Percentiles rank a stretch among this genome's conserved stretches.
Conservation (phyloP, 495 filamentous ascomycete genomes). For the Aspergillus baeticus region DNA sequence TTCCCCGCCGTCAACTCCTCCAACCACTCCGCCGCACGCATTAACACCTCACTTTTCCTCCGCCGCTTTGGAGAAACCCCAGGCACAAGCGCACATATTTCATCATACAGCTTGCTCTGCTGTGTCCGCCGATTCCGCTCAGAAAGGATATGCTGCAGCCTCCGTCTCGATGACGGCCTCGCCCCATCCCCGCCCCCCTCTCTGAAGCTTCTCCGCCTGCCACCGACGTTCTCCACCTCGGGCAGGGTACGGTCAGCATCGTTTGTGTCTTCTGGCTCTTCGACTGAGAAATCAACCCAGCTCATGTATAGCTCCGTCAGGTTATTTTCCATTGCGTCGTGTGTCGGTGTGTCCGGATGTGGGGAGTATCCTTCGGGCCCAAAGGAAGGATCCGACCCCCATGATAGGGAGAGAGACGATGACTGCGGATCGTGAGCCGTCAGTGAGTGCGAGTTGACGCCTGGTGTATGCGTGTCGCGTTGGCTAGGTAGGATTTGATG, state of each 20-base stretch:
- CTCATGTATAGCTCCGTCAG: not conserved
- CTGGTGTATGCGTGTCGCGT: too few relatives aligned
- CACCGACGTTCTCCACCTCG: too few relatives aligned
- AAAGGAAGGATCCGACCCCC: not conserved
- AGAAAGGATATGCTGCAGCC: not conserved
- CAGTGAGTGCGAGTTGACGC: too few relatives aligned
- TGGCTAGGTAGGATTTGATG: too few relatives aligned
- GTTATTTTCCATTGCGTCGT: not conserved
- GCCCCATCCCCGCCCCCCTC: not conserved
- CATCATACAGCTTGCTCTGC: slow-evolving; percentile 1
- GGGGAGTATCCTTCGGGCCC: not conserved
- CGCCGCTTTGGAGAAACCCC: not conserved
- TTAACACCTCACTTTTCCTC: not conserved
- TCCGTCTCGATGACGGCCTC: not conserved
- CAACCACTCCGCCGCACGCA: not conserved
- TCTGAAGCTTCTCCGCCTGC: too few relatives aligned
- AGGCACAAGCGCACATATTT: not conserved
- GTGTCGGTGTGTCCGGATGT: not conserved
- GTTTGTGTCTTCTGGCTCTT: too few relatives aligned
- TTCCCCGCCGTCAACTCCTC: not conserved
- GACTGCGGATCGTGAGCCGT: too few relatives aligned
- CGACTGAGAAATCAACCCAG: too few relatives aligned
- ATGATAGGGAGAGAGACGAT: not conserved
- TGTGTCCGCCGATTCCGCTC: not conserved
- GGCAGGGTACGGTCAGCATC: too few relatives aligned